Percentiles rank a stretch among this genome's conserved stretches.
Evolutionary conservation across 129 eudicot species (phyloP).

Genomic region (Glebionis coronaria): DNA sequence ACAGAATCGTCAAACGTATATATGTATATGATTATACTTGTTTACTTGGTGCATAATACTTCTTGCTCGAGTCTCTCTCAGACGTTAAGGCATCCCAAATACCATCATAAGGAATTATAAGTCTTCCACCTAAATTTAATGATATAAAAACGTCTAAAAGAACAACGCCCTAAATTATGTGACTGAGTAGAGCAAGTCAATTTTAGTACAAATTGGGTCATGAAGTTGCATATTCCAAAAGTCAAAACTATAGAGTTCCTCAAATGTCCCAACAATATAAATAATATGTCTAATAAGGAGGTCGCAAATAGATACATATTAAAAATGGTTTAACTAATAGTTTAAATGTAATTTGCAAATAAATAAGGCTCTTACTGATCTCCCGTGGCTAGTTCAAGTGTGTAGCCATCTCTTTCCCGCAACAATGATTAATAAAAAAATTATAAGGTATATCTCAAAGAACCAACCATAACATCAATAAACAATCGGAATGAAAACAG

Average conservation of each 20-base stretch:
- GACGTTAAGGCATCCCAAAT: conserved; percentile 95
- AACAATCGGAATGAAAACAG: too few species aligned
- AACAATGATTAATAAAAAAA: conserved; percentile 4
- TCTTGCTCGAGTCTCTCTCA: too few species aligned
- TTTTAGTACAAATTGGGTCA: too few species aligned
- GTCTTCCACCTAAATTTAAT: conserved; percentile 63
- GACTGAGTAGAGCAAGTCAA: conserved; percentile 74
- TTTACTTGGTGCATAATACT: too few species aligned
- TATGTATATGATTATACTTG: too few species aligned
- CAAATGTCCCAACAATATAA: neutral
- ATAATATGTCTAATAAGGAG: conserved; percentile 2
- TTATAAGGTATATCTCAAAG: conserved; percentile 15
- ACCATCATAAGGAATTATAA: conserved; percentile 96
- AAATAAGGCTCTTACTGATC: conserved; percentile 55
- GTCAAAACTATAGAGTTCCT: neutral
- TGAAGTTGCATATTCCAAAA: too few species aligned
- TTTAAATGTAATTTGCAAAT: conserved; percentile 24
- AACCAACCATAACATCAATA: neutral
- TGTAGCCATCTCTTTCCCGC: conserved; percentile 97
- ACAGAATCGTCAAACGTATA: too few species aligned
- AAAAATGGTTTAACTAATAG: conserved; percentile 5
- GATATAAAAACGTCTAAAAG: neutral
- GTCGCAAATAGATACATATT: neutral
- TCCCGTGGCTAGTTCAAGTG: conserved; percentile 90
- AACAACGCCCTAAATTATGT: neutral